These are phyloP conservation scores for Hordeum vulgare DNA, from an alignment of 176 grass and related monocot species.

Conservation along the genomic window DNA sequence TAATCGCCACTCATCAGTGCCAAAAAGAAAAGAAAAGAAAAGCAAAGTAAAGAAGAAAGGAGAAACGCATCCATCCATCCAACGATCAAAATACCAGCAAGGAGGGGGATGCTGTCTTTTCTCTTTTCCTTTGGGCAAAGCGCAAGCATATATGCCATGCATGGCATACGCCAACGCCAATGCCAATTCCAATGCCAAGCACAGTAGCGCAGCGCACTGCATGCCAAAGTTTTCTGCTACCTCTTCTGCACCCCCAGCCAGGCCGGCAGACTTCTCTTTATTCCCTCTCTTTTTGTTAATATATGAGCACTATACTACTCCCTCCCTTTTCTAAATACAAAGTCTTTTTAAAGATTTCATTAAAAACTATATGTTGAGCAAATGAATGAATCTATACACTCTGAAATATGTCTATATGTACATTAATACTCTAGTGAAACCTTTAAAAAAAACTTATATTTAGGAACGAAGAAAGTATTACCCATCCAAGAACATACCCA, in stretches of 20 bases:
- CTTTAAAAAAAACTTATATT: no score
- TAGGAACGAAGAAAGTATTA: no score
- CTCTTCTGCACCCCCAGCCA: neutral
- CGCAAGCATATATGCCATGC: neutral
- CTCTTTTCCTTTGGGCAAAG: slow-evolving; percentile 26
- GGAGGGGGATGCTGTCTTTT: neutral
- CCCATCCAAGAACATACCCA: neutral
- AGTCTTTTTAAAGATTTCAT: no score
- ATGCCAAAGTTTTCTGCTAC: neutral
- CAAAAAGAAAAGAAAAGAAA: neutral
- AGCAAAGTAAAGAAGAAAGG: neutral
- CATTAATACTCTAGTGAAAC: no score
- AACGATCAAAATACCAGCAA: neutral
- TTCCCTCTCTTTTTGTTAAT: slow-evolving; percentile 25
- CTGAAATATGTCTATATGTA: no score
- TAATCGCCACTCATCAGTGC: neutral
- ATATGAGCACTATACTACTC: neutral
- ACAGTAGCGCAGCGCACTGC: no score
- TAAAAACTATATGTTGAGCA: no score
- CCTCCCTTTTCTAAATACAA: no score
- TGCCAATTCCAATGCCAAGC: no score
- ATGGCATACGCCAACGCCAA: neutral
- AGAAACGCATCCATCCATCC: neutral
- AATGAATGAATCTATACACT: no score
- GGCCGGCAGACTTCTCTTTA: neutral